Conservation (phyloP, 2,329 filamentous ascomycete genomes). For the Talaromyces piceae region DNA sequence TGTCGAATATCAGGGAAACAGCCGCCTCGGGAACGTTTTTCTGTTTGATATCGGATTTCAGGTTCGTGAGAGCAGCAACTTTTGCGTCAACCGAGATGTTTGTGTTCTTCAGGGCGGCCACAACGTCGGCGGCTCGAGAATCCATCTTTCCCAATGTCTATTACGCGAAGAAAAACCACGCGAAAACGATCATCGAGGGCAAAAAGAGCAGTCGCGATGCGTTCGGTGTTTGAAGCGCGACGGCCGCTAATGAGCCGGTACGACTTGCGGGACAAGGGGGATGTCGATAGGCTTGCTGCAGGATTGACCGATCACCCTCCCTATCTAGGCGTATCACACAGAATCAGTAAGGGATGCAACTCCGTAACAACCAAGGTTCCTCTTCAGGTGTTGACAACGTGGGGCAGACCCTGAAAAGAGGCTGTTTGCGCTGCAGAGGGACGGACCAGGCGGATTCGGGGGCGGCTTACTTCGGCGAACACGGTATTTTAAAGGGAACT, state of each 20-base stretch:
- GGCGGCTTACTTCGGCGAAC: not conserved
- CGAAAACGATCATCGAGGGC: not conserved
- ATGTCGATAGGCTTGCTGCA: not conserved
- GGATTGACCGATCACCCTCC: too few species aligned
- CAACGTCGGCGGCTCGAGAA: slow-evolving; percentile 47
- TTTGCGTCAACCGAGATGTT: slow-evolving; percentile 64
- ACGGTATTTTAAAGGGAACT: not conserved
- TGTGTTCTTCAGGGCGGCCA: slow-evolving; percentile 51
- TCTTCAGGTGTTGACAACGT: not conserved
- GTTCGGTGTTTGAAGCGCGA: not conserved
- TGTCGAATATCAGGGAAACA: slow-evolving; percentile 71
- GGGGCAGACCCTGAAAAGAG: not conserved
- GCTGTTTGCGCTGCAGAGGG: not conserved
- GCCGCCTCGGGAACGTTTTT: slow-evolving; percentile 71
- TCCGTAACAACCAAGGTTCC: not conserved
- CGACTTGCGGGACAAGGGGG: not conserved
- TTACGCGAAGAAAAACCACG: not conserved
- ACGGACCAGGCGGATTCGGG: not conserved
- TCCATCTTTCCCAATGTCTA: slow-evolving; percentile 41
- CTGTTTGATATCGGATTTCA: slow-evolving; percentile 89
- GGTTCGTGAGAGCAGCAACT: slow-evolving; percentile 60
- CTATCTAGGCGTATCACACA: not conserved
- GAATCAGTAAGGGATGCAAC: not conserved
- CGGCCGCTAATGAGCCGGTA: not conserved
- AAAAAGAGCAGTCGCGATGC: not conserved